Percentiles rank a stretch among this genome's conserved stretches.
Conservation (phyloP, 2,329 filamentous ascomycete genomes). For the Hypoxylon sp. region DNA sequence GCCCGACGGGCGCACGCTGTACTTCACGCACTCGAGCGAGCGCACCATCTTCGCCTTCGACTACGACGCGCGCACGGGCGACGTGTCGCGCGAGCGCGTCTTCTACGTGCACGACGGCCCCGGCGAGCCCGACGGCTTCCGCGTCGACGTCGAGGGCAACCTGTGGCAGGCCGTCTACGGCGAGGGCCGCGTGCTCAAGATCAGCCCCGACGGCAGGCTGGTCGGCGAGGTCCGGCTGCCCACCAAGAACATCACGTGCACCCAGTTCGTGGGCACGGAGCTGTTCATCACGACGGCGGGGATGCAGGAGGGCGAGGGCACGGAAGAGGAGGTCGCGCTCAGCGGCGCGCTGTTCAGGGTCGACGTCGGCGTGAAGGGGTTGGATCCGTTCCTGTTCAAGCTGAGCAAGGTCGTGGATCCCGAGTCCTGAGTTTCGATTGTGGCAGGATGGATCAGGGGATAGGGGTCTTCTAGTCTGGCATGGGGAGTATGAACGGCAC, state of each 20-base stretch:
- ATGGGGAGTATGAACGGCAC: background rate
- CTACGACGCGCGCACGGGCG: slow-evolving; percentile 71
- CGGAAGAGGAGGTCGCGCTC: slow-evolving; percentile 71
- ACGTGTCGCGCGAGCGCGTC: slow-evolving; percentile 74
- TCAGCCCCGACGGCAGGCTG: slow-evolving; percentile 76
- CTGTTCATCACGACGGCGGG: slow-evolving; percentile 83
- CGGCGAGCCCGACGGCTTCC: slow-evolving; percentile 85
- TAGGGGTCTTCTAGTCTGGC: background rate
- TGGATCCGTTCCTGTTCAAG: slow-evolving; percentile 74
- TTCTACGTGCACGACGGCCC: slow-evolving; percentile 78
- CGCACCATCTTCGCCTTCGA: slow-evolving; percentile 80
- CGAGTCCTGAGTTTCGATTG: slow-evolving; percentile 9
- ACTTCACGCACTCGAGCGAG: slow-evolving; percentile 83
- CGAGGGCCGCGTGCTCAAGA: slow-evolving; percentile 78
- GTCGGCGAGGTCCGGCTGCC: slow-evolving; percentile 81
- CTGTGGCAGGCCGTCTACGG: slow-evolving; percentile 92
- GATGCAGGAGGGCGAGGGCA: slow-evolving; percentile 73
- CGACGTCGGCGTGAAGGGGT: slow-evolving; percentile 78
- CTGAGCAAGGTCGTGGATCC: slow-evolving; percentile 48
- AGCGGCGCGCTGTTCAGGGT: slow-evolving; percentile 81
- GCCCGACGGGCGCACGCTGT: slow-evolving; percentile 77
- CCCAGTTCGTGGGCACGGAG: slow-evolving; percentile 79
- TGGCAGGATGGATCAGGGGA: background rate
- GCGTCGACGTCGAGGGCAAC: slow-evolving; percentile 85
- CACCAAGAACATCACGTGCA: slow-evolving; percentile 84